phyloP scores from a whole-genome alignment of 768 basidiomycete genomes.

The Artomyces pyxidatus region DNA sequence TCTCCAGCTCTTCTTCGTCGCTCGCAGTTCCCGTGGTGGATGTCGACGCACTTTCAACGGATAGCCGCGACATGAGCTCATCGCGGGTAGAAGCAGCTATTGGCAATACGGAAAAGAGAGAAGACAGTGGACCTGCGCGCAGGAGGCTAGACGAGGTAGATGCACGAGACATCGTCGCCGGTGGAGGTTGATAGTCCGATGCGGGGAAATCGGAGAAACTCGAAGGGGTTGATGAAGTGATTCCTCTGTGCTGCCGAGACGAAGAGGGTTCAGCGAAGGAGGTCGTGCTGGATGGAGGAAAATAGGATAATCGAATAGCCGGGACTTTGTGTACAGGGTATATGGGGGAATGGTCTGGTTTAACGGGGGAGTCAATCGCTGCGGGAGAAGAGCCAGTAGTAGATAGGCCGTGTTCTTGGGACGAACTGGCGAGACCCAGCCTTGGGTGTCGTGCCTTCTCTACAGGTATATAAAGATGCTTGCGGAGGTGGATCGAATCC shows the following conservation, averaged over 20 bases:
- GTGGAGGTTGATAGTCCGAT: background rate
- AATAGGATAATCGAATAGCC: slow-evolving; percentile 24
- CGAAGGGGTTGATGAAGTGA: background rate
- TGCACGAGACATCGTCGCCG: slow-evolving; percentile 1
- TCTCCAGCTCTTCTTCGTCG: slow-evolving; percentile 13
- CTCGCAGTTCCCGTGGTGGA: slow-evolving; percentile 10
- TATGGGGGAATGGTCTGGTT: slow-evolving; percentile 1
- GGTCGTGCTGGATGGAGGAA: slow-evolving; percentile 18
- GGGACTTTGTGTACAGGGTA: slow-evolving; percentile 23
- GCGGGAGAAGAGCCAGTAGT: background rate
- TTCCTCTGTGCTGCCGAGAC: background rate
- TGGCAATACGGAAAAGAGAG: slow-evolving; percentile 13
- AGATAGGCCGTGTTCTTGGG: slow-evolving; percentile 8
- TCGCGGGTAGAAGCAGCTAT: slow-evolving; percentile 14
- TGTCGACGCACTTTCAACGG: slow-evolving; percentile 12
- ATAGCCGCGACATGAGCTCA: slow-evolving; percentile 15
- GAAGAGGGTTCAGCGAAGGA: background rate
- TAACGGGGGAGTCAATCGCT: background rate
- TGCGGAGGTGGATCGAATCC: slow-evolving; percentile 85
- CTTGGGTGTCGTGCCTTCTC: slow-evolving; percentile 44
- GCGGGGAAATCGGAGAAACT: background rate
- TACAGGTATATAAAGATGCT: slow-evolving; percentile 72
- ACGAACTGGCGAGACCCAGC: slow-evolving; percentile 20
- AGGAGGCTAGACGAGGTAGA: slow-evolving; percentile 3
- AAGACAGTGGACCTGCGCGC: slow-evolving; percentile 7